Conservation (phyloP, 139 green algal species). For the Chlorella ohadii region DNA sequence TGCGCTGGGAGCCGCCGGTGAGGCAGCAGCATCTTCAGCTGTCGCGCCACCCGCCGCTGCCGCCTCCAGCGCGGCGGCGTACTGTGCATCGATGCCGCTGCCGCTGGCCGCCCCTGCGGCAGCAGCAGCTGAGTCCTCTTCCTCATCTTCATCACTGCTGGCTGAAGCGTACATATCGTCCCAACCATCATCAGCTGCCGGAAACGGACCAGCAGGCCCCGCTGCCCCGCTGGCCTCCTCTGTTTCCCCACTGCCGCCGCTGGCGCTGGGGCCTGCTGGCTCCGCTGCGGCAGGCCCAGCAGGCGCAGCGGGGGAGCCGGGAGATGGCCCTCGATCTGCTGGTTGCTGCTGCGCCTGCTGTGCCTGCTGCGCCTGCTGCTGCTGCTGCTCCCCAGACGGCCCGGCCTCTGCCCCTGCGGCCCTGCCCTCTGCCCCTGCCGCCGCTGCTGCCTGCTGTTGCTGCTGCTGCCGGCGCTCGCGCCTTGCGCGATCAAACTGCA, state of each 20-base stretch:
- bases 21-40: background rate
- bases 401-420: background rate
- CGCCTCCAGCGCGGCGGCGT: conserved; percentile 18
- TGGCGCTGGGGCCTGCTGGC: background rate
- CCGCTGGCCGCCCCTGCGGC: background rate
- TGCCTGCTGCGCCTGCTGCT: background rate
- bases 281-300: background rate
- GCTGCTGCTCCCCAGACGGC: no score
- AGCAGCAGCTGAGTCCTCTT: background rate
- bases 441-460: background rate
- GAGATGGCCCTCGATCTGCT: no score
- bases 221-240: background rate
- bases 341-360: background rate
- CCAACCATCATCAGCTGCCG: background rate
- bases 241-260: background rate
- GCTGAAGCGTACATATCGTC: background rate
- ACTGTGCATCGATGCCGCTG: conserved; percentile 14
- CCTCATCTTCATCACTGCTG: conserved; percentile 10
- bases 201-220: background rate
- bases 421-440: background rate
- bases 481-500: conserved; percentile 25
- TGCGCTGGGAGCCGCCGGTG: background rate
- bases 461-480: conserved; percentile 5
- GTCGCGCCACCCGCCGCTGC: background rate
- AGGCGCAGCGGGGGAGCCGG: background rate